A percentile compares a stretch with the other conserved stretches of the same genome.
phyloP scores from a whole-genome alignment of 1,284 basidiomycete species.

The Naganishia albida region DNA sequence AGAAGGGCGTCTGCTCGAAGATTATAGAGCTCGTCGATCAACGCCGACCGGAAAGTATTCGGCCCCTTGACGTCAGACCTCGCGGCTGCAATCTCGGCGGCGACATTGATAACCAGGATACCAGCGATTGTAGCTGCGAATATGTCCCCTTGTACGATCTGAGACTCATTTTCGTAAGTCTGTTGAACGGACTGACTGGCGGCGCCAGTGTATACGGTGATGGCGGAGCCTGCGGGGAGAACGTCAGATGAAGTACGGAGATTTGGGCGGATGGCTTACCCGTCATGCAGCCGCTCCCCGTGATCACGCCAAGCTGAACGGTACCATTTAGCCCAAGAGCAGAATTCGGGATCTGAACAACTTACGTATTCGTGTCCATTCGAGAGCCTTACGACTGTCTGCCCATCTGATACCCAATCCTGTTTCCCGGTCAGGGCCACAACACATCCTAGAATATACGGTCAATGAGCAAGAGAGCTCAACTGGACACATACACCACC shows the following conservation, averaged over 20 bases:
- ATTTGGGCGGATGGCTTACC: slow-evolving; percentile 59
- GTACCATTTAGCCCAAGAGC: neutral
- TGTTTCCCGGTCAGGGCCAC: slow-evolving; percentile 77
- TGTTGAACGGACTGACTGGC: slow-evolving; percentile 55
- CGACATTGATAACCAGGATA: slow-evolving; percentile 77
- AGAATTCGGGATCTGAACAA: neutral
- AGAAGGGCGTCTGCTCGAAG: slow-evolving; percentile 63
- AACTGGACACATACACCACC: too few species aligned
- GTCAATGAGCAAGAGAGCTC: too few species aligned
- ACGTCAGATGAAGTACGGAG: neutral
- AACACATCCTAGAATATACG: slow-evolving; percentile 70
- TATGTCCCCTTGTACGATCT: slow-evolving; percentile 69
- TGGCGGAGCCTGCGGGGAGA: slow-evolving; percentile 37
- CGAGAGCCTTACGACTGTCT: slow-evolving; percentile 64
- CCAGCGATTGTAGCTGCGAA: slow-evolving; percentile 72
- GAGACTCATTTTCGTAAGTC: slow-evolving; percentile 41
- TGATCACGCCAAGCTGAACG: slow-evolving; percentile 68
- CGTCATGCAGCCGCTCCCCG: slow-evolving; percentile 86
- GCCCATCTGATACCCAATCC: slow-evolving; percentile 87
- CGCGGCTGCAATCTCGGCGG: slow-evolving; percentile 75
- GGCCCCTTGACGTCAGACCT: slow-evolving; percentile 73
- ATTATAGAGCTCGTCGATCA: slow-evolving; percentile 77
- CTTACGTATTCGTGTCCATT: slow-evolving; percentile 71
- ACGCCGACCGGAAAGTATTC: slow-evolving; percentile 80
- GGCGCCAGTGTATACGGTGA: slow-evolving; percentile 68